Percentiles rank a stretch among this genome's conserved stretches.
phyloP scores from a whole-genome alignment of 2,329 filamentous ascomycete genomes.

The Cordyceps militaris region DNA sequence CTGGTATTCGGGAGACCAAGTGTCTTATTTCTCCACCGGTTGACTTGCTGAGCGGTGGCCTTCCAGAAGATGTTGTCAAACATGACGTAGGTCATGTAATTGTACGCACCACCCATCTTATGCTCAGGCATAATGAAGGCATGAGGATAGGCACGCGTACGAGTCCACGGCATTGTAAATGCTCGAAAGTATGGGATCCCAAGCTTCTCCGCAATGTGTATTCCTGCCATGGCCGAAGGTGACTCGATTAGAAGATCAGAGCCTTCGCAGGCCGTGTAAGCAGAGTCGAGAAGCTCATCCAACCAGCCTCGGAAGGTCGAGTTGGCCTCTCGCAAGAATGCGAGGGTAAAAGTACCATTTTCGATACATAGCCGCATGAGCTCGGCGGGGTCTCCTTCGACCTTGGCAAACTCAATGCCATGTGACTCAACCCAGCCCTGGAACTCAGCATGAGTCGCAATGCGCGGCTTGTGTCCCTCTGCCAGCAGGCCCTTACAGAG shows the following conservation, averaged over 20 bases:
- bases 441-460: slow-evolving; percentile 90
- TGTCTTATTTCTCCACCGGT: slow-evolving; percentile 79
- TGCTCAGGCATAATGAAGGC: slow-evolving; percentile 89
- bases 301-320: slow-evolving; percentile 91
- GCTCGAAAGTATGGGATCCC: slow-evolving; percentile 92
- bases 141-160: slow-evolving; percentile 90
- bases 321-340: slow-evolving; percentile 83
- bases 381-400: slow-evolving; percentile 87
- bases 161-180: slow-evolving; percentile 98
- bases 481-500: slow-evolving; percentile 83
- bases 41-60: slow-evolving; percentile 83
- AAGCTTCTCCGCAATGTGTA: slow-evolving; percentile 92
- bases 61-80: slow-evolving; percentile 98
- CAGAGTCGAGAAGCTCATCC: slow-evolving; percentile 74
- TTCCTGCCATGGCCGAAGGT: slow-evolving; percentile 93
- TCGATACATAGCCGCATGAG: slow-evolving; percentile 95
- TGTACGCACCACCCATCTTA: slow-evolving; percentile 93
- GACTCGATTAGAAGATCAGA: slow-evolving; percentile 91
- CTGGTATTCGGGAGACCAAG: slow-evolving; percentile 74
- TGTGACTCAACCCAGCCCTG: slow-evolving; percentile 83
- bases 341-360: slow-evolving; percentile 92
- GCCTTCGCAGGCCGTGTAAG: slow-evolving; percentile 77
- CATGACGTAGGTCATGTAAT: slow-evolving; percentile 90
- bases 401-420: slow-evolving; percentile 83
- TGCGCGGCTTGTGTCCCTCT: slow-evolving; percentile 79